Evolutionary conservation across 78 protist genomes (phyloP).

Genomic region (Dictyostelium brefeldianum): DNA sequence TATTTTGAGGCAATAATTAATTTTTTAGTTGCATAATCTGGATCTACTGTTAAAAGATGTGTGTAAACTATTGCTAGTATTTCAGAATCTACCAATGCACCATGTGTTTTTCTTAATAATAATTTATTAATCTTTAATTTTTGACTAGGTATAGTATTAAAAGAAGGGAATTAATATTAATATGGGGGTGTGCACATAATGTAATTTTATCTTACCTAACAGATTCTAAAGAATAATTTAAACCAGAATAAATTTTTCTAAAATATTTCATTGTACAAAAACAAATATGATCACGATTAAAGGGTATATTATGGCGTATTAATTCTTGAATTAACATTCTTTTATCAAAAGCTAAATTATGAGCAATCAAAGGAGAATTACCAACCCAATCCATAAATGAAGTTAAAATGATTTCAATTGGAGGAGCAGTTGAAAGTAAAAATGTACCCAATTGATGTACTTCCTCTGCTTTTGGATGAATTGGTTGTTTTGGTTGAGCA

Average conservation of each 20-base stretch:
- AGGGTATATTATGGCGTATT: constrained; percentile 19
- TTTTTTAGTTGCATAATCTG: background rate
- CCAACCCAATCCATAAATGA: constrained; percentile 81
- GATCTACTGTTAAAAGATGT: constrained; percentile 7
- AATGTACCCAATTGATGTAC: constrained; percentile 34
- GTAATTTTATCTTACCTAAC: constrained; percentile 27
- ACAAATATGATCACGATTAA: constrained; percentile 35
- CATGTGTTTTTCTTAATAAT: constrained; percentile 60
- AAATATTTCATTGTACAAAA: constrained; percentile 82
- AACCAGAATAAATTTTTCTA: constrained; percentile 38
- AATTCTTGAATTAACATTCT: constrained; percentile 74
- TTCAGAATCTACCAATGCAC: constrained; percentile 78
- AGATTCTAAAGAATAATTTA: constrained; percentile 37
- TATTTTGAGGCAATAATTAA: too few relatives aligned
- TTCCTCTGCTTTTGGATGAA: constrained; percentile 70
- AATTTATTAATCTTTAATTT: constrained; percentile 51
- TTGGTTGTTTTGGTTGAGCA: constrained; percentile 30
- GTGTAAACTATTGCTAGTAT: constrained; percentile 67
- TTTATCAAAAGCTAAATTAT: constrained; percentile 77
- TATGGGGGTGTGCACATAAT: too few relatives aligned
- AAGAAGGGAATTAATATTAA: background rate
- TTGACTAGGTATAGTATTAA: background rate
- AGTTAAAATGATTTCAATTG: constrained; percentile 39
- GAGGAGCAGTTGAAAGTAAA: constrained; percentile 10
- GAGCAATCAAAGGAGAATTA: constrained; percentile 51